Evolutionary conservation across 345 rosid genomes (phyloP).

Genomic region (Arabis alpina): DNA sequence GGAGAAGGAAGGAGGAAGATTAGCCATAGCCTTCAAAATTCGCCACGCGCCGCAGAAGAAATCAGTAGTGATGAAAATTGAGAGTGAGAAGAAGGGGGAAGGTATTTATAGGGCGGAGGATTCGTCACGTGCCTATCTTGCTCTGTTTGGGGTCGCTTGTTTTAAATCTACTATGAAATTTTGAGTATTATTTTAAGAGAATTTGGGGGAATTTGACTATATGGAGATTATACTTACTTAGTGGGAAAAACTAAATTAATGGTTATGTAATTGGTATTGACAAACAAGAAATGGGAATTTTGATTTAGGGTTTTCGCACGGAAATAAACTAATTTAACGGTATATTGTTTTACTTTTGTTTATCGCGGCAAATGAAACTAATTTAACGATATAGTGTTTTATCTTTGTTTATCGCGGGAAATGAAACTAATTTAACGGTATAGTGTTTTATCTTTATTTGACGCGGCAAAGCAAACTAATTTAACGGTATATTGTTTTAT

Average conservation of each 20-base stretch:
- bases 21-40: conserved; percentile 53
- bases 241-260: neutral
- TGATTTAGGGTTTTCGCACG: neutral
- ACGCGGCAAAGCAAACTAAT: neutral
- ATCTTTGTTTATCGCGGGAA: neutral
- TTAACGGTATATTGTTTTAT: neutral
- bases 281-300: neutral
- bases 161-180: neutral
- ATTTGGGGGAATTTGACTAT: neutral
- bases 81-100: neutral
- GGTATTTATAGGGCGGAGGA: conserved; percentile 26
- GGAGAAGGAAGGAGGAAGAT: conserved; percentile 61
- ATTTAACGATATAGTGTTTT: neutral
- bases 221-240: neutral
- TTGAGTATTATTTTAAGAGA: neutral
- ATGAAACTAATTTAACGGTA: neutral
- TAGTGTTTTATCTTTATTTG: neutral
- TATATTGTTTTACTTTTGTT: neutral
- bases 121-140: conserved; percentile 34
- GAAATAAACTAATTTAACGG: neutral
- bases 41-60: conserved; percentile 33
- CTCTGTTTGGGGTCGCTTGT: conserved; percentile 1
- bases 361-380: neutral
- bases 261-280: neutral
- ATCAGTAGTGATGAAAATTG: neutral